phyloP scores from a whole-genome alignment of 2,329 filamentous ascomycete genomes.

The Plenodomus tracheiphilus region DNA sequence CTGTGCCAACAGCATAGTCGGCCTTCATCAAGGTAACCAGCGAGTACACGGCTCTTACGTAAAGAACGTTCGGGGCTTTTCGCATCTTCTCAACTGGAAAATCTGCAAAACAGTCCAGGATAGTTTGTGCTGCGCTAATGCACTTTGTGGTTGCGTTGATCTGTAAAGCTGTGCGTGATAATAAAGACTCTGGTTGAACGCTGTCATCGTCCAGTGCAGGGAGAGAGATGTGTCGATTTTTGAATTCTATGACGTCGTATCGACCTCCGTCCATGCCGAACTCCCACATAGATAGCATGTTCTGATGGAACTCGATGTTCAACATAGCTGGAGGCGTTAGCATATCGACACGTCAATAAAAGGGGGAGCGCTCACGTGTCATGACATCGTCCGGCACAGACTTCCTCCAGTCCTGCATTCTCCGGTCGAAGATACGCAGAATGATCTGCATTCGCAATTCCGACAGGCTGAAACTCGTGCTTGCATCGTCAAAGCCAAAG shows the following conservation, averaged over 20 bases:
- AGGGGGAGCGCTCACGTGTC: conserved; percentile 21
- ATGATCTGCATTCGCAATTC: conserved; percentile 42
- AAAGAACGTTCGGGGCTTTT: conserved; percentile 33
- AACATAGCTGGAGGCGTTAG: conserved; percentile 15
- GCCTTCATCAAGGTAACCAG: conserved; percentile 39
- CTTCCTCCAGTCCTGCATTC: conserved; percentile 43
- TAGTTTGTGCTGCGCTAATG: conserved; percentile 35
- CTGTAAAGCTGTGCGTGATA: conserved; percentile 38
- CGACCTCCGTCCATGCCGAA: conserved; percentile 44
- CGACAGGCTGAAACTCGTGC: conserved; percentile 42
- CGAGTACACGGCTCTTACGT: conserved; percentile 37
- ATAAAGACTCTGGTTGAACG: conserved; percentile 38
- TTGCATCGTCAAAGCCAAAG: conserved; percentile 44
- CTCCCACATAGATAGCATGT: conserved; percentile 43
- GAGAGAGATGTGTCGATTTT: conserved; percentile 38
- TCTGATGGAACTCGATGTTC: conserved; percentile 37
- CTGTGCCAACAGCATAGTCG: conserved; percentile 41
- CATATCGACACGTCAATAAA: background rate
- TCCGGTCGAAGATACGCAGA: conserved; percentile 38
- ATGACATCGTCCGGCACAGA: conserved; percentile 35
- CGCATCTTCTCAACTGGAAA: conserved; percentile 25
- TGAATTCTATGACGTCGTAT: conserved; percentile 41
- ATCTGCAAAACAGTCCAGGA: conserved; percentile 35
- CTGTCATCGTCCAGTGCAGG: conserved; percentile 39
- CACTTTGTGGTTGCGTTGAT: conserved; percentile 43